A percentile compares a stretch with the other conserved stretches of the same genome.
phyloP scores from a whole-genome alignment of 495 filamentous ascomycete genomes.

The Cudoniella acicularis region DNA sequence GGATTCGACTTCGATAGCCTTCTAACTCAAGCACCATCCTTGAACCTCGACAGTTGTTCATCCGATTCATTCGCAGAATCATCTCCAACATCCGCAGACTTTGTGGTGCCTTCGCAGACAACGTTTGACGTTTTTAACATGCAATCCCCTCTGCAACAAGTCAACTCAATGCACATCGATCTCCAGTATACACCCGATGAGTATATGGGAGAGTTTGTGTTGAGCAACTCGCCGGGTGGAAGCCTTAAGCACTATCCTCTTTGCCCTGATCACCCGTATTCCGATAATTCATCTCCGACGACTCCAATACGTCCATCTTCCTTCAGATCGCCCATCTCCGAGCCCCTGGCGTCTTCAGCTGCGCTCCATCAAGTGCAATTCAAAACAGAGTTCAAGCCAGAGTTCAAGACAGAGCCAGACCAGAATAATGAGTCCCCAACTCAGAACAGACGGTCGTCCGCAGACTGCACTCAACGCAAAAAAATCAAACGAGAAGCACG shows the following conservation, averaged over 20 bases:
- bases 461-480: constrained; percentile 20
- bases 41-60: constrained; percentile 3
- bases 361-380: neutral
- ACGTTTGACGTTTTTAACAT: constrained; percentile 16
- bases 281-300: neutral
- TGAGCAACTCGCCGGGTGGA: neutral
- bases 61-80: neutral
- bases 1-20: no score
- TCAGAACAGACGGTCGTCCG: neutral
- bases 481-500: constrained; percentile 21
- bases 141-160: neutral
- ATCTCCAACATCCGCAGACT: constrained; percentile 6
- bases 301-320: neutral
- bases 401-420: neutral
- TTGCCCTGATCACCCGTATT: no score
- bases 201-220: neutral
- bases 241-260: no score
- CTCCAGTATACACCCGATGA: constrained; percentile 4
- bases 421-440: no score
- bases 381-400: no score
- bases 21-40: neutral
- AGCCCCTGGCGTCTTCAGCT: neutral
- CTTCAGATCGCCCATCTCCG: neutral
- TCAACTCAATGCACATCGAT: neutral
- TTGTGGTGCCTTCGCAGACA: constrained; percentile 22